Percentiles rank a stretch among this genome's conserved stretches.
phyloP scores from a whole-genome alignment of 331 rosid species.

The Acacia concinna region DNA sequence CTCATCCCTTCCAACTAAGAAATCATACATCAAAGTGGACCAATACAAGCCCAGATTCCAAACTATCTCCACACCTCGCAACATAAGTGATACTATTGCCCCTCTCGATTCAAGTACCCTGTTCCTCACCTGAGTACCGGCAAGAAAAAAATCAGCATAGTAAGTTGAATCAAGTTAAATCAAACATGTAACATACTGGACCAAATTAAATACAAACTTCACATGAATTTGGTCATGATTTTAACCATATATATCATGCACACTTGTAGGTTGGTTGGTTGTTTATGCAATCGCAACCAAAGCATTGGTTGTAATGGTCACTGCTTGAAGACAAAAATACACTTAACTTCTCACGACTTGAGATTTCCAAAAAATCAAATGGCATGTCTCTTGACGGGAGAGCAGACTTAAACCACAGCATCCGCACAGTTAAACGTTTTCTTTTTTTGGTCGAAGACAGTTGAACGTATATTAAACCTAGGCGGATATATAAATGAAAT shows the following conservation, averaged over 20 bases:
- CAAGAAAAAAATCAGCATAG: constrained; percentile 24
- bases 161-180: constrained; percentile 16
- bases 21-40: constrained; percentile 83
- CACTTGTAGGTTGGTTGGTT: not conserved
- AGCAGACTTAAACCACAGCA: not conserved
- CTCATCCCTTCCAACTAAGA: constrained; percentile 91
- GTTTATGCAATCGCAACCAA: not conserved
- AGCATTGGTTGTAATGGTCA: not conserved
- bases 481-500: not conserved
- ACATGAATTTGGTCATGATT: not conserved
- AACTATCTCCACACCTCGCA: constrained; percentile 90
- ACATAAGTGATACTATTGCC: constrained; percentile 65
- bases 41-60: constrained; percentile 91
- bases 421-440: not conserved
- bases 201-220: not conserved
- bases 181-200: constrained; percentile 20
- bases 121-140: constrained; percentile 63
- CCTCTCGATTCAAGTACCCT: constrained; percentile 91
- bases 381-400: not conserved
- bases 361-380: not conserved
- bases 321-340: not conserved
- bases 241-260: not conserved
- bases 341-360: constrained; percentile 1
- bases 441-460: too few species aligned
- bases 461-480: not conserved